Evolutionary conservation across 495 filamentous ascomycete species (phyloP), one percentile per base, ranked within the genome.

Genomic region (Tuber indicum): DNA sequence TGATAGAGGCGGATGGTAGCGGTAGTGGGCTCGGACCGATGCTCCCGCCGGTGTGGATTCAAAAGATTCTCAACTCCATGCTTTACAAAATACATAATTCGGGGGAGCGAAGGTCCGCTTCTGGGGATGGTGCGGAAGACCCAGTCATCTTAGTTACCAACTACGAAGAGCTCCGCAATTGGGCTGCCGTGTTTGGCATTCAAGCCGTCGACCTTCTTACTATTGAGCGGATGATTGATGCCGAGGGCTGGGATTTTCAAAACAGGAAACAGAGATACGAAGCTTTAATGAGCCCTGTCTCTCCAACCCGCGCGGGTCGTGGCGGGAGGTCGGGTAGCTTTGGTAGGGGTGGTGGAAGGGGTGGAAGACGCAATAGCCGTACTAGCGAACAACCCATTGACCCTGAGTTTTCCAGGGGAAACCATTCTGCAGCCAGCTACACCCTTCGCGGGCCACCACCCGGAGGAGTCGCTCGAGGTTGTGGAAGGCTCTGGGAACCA

Each of bases 171-270:
- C 89, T 89, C 14, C 85, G 88, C 71, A 79, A 85, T 2, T 90
- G 88, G 86, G 90, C 90, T 0, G 86, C 88, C 79, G 88, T 88
- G 70, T 91, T 90, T 75, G 89, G 88, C 16, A 88, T 91, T 70
- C 86, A 85, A 0, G 86, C 86, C 36, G 91, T 90, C 83, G 88
- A 87, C 73, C 88, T 72, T 36, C 43, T 66, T 14, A 79, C 81
- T 6, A 52, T 83, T 39, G 71, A 72, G 14, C 66, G 66, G 4
- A 42, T 81, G 73, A 74, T 83, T 21, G 77, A 83, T 23, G 46
- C 66, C 3, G 82, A 83, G 79, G 71, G 77, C 14, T 82, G 80
- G 71, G 81, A 81, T 17, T 83, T 72, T 70, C 8, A 45, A 3
- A 75, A 78, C 58, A 78, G 74, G 74, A 76, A 76, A 36, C 46